Base-by-base conservation (phyloP, 2,329 filamentous ascomycete species). In the Neoarthrinium moseri region DNA sequence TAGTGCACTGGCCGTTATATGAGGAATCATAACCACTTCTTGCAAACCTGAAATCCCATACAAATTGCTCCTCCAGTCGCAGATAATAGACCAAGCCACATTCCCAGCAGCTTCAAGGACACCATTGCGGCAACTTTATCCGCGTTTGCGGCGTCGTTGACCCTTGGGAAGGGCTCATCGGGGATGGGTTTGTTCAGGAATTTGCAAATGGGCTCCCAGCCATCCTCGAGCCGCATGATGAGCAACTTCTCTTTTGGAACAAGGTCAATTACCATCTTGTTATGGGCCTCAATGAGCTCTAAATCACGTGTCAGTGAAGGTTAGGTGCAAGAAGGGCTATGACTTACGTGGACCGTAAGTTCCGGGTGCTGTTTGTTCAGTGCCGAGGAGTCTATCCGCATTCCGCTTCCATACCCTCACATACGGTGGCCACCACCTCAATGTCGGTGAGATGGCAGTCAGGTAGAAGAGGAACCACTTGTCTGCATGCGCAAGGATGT, bases 161-260 rank as follows among this genome's bases (percentile, higher is more conserved):
- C 56, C 7, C 46, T 42, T 7, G 63, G 61, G 23, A 64, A 61
- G 20, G 56, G 59, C 35, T 55, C 53, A 34, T 58, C 50, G 2
- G 62, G 63, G 4, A 65, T 38, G 2, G 57, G 58, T 43, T 57
- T 52, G 50, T 49, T 50, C 29, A 68, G 50, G 17, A 63, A 59
- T 32, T 58, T 47, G 49, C 62, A 66, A 5, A 69, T 42, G 11
- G 63, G 61, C 17, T 46, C 60, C 65, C 66, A 69, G 1, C 63
- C 65, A 5, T 61, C 54, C 21, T 49, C 51, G 12, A 63, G 48
- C 3, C 58, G 49, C 22, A 57, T 54, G 30, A 58, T 52, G 8
- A 63, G 45, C 17, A 64, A 49, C 38, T 43, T 59, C 11, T 55
- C 48, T 6, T 41, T 51, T 1, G 55, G 55, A 1, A 58, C 51